Percentiles rank a stretch among this genome's conserved stretches.
These are phyloP conservation scores for Solanum virginianum DNA, from an alignment of 257 asterid genomes.

Conservation along the genomic window DNA sequence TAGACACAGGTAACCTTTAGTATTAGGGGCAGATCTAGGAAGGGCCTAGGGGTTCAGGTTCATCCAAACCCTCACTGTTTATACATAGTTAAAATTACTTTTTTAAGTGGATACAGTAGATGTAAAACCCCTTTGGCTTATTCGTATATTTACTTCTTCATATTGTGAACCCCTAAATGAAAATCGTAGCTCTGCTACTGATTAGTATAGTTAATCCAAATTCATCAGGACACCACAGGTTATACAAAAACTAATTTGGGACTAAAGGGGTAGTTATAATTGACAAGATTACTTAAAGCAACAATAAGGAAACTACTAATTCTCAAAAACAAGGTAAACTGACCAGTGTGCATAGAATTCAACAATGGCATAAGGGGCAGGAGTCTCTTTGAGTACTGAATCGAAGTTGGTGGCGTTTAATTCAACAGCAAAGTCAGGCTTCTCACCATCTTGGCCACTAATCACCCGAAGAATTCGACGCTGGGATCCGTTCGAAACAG, in stretches of 20 bases:
- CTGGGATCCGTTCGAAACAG: slow-evolving; percentile 2
- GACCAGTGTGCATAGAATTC: slow-evolving; percentile 89
- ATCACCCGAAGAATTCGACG: slow-evolving; percentile 25
- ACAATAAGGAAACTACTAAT: not conserved
- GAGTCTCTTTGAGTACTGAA: slow-evolving; percentile 54
- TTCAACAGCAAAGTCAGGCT: slow-evolving; percentile 50
- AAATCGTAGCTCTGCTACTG: too few species aligned
- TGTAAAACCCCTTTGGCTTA: too few species aligned
- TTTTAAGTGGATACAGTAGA: too few species aligned
- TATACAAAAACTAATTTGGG: not conserved
- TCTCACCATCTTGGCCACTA: slow-evolving; percentile 9
- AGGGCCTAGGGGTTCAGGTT: too few species aligned
- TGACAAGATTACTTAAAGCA: not conserved
- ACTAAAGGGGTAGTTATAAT: not conserved
- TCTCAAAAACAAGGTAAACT: slow-evolving; percentile 1
- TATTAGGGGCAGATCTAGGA: too few species aligned
- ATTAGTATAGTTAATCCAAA: not conserved
- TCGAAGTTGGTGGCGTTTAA: slow-evolving; percentile 63
- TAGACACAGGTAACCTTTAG: not conserved
- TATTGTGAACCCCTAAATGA: too few species aligned
- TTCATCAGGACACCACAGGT: not conserved
- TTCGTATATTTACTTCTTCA: too few species aligned
- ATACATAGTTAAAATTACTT: too few species aligned
- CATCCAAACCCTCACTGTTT: too few species aligned
- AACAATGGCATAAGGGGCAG: slow-evolving; percentile 66